Base-by-base conservation (phyloP, 352 stramenopile genomes). In the Phytopythium sindhum region DNA sequence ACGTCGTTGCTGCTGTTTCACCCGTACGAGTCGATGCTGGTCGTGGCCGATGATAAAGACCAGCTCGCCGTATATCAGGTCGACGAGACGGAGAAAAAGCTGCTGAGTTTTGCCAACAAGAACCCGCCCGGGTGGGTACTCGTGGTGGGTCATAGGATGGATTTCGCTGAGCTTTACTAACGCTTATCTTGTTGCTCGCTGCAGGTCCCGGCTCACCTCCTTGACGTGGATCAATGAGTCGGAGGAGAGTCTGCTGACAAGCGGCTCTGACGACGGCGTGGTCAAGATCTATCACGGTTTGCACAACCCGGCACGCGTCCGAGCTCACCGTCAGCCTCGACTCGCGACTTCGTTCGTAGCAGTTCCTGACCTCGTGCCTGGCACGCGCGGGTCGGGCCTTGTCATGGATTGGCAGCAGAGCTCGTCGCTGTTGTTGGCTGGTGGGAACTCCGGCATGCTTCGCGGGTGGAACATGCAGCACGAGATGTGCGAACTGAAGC, bases 211-310 rank as follows among this genome's bases (percentile, higher is more conserved):
- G 26, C 89, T 99, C 66, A 99, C 97, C 31, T 93, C 95, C 1
- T 79, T 98, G 26, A 87, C 78, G 47, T 99, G 97, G 97, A 97
- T 99, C 47, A 99, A 99, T 76, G 93, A 98, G 74, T 79, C 78
- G 2, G 85, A 92, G 33, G 83, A 96, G 65, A 97, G 92, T 55
- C 74, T 99, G 4, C 78, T 99, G 39, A 89, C 98, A 7, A 97
- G 95, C 44, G 98, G 93, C 23, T 98, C 91, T 24, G 97, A 98
- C 64, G 97, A 99, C 70, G 98, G 98, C 6, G 91, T 98, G 4
- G 96, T 99, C 48, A 89, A 97, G 31, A 86, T 99, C 37, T 99
- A 98, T 77, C 84, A 98, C 26, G 94, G 90, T 0, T 69, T 95
- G 26, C 85, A 94, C 60, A 80, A 60, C 9, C 74, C 81, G 15